phyloP scores from a whole-genome alignment of 2,329 filamentous ascomycete genomes.

The Ceratocystis papillata region DNA sequence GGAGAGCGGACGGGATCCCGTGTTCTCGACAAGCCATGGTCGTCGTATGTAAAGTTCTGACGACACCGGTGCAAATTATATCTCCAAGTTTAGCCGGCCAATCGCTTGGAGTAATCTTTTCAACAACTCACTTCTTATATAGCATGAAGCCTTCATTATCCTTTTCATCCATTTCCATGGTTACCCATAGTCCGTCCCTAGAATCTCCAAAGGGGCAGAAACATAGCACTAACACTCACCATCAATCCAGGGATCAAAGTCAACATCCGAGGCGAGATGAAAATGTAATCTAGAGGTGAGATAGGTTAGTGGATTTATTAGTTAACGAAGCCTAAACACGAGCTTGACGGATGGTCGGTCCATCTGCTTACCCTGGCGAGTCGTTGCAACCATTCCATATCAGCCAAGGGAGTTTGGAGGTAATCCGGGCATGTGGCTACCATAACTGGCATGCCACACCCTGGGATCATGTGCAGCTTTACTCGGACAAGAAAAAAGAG shows the following conservation, averaged over 20 bases:
- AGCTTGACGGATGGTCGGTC: too few species aligned
- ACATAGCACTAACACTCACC: background rate
- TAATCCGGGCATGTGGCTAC: background rate
- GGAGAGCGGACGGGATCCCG: slow-evolving; percentile 4
- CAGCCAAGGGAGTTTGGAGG: background rate
- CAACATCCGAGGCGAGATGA: background rate
- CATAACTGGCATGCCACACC: background rate
- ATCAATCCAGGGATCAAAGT: background rate
- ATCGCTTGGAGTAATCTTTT: too few species aligned
- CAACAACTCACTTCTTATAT: too few species aligned
- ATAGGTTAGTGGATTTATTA: background rate
- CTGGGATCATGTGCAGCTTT: background rate
- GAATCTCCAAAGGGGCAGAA: background rate
- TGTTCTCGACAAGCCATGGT: slow-evolving; percentile 1
- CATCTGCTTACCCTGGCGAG: too few species aligned
- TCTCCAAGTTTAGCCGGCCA: too few species aligned
- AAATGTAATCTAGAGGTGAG: background rate
- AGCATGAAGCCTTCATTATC: too few species aligned
- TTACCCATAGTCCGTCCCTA: background rate
- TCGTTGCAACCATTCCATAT: background rate
- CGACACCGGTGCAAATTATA: too few species aligned
- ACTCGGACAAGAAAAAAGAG: too few species aligned
- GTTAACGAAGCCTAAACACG: background rate
- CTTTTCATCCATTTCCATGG: background rate
- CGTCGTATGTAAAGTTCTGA: background rate